Conservation (phyloP, 176 grass and related monocot species). For the Eragrostis curvula region DNA sequence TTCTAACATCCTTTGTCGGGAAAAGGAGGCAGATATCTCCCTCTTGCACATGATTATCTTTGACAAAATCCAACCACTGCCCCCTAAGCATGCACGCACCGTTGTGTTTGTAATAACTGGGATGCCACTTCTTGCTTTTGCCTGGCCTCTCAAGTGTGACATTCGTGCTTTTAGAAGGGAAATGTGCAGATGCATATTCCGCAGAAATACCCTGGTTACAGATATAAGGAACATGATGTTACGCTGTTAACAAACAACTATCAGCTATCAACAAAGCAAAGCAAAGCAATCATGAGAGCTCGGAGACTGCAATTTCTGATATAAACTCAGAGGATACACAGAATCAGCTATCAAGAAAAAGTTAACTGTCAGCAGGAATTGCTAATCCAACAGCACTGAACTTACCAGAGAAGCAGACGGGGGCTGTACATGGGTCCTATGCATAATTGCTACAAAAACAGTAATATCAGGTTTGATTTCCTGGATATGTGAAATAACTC, state of each 20-base stretch:
- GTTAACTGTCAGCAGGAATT: not conserved
- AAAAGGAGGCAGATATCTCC: constrained; percentile 36
- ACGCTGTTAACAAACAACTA: not conserved
- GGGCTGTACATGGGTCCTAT: not conserved
- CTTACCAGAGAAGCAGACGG: constrained; percentile 23
- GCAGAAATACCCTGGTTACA: not conserved
- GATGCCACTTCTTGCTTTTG: not conserved
- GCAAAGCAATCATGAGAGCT: not conserved
- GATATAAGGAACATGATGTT: not conserved
- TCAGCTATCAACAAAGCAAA: not conserved
- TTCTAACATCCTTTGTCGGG: not conserved
- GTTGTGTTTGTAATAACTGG: not conserved
- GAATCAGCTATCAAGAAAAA: not conserved
- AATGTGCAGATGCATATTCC: not conserved
- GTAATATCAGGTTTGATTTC: constrained; percentile 4
- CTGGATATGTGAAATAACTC: constrained; percentile 4
- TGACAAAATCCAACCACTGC: constrained; percentile 48
- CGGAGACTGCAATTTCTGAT: not conserved
- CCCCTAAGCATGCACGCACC: constrained; percentile 9
- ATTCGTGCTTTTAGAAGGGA: not conserved
- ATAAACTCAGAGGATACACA: not conserved
- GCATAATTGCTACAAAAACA: constrained; percentile 44
- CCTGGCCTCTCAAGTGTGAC: not conserved
- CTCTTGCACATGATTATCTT: constrained; percentile 35
- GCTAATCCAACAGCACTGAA: not conserved